Evolutionary conservation across 495 filamentous ascomycete genomes (phyloP), one percentile per base, ranked within the genome.

Genomic region (Parachaetomium inaequale): DNA sequence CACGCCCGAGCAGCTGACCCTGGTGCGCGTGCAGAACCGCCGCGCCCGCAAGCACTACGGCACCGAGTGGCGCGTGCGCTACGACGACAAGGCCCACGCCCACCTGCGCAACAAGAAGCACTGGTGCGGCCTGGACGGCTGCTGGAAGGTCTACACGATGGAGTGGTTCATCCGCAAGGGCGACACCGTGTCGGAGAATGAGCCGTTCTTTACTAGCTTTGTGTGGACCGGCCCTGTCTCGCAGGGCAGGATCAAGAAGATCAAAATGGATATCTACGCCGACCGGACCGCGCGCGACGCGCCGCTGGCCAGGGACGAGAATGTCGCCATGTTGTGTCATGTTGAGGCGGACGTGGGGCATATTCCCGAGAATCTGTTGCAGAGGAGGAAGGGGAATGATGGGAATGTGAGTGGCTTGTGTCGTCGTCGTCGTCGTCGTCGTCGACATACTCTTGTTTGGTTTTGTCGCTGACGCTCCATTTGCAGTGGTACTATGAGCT

Each of bases 21-120:
- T 65, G 55, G 78, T 86, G 8, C 65, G 66, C 26, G 66, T 76
- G 38, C 68, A 74, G 34, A 78, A 73, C 47, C 76, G 84, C 12
- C 75, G 75, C 61, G 77, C 81, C 6, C 74, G 82, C 32, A 79
- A 80, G 57, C 78, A 84, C 56, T 82, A 84, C 58, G 83, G 82
- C 2, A 64, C 74, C 10, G 52, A 61, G 25, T 66, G 63, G 59
- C 31, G 36, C 1, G 56, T 59, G n/a, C 55, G 28, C 3, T 84
- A 71, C 59, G 61, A 79, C 69, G 70, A 72, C 7, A 63, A 45
- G 12, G 34, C 63, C 0, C 76, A 79, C 51, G 12, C 63, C 49
- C 12, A 63, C 4, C 38, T 68, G 10, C 62, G 72, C 10, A 67
- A 77, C 47, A 52, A 59, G 32, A 57, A 49, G 40, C 45, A 59